A percentile compares a stretch with the other conserved stretches of the same genome.
These are phyloP conservation scores for Calycina marina DNA, from an alignment of 2,329 filamentous ascomycete genomes.

Conservation along the genomic window DNA sequence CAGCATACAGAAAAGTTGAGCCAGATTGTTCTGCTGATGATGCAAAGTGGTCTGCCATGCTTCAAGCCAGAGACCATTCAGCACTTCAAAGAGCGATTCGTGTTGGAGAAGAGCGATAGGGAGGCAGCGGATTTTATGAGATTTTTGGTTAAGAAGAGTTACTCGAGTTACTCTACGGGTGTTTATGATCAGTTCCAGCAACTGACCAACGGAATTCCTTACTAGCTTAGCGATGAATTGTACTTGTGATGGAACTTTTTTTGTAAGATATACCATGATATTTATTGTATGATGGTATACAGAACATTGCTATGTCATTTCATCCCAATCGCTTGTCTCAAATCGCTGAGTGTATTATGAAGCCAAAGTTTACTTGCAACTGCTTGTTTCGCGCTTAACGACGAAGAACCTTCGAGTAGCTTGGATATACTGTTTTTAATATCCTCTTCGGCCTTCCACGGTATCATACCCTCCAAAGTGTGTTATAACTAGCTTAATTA, in stretches of 20 bases:
- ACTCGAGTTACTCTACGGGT: constrained; percentile 79
- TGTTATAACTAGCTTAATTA: too few species aligned
- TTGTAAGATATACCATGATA: neutral
- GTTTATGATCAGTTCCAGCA: constrained; percentile 98
- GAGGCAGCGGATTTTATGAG: constrained; percentile 94
- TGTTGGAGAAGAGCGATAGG: constrained; percentile 77
- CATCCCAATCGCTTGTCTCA: too few species aligned
- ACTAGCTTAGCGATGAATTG: constrained; percentile 26
- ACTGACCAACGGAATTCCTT: constrained; percentile 93
- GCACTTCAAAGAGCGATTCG: constrained; percentile 86
- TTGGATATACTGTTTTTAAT: too few species aligned
- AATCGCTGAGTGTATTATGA: too few species aligned
- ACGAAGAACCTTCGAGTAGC: too few species aligned
- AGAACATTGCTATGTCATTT: too few species aligned
- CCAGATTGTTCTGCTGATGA: constrained; percentile 86
- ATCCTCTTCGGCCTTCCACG: too few species aligned
- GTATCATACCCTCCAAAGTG: too few species aligned
- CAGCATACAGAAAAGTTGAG: constrained; percentile 79
- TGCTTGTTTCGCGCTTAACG: too few species aligned
- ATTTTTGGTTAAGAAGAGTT: constrained; percentile 77
- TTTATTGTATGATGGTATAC: too few species aligned
- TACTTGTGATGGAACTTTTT: constrained; percentile 1
- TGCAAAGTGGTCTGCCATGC: constrained; percentile 89
- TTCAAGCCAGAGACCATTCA: constrained; percentile 94
- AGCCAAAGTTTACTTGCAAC: too few species aligned